Conservation (phyloP, 306 rosid species). For the Ceratonia siliqua region DNA sequence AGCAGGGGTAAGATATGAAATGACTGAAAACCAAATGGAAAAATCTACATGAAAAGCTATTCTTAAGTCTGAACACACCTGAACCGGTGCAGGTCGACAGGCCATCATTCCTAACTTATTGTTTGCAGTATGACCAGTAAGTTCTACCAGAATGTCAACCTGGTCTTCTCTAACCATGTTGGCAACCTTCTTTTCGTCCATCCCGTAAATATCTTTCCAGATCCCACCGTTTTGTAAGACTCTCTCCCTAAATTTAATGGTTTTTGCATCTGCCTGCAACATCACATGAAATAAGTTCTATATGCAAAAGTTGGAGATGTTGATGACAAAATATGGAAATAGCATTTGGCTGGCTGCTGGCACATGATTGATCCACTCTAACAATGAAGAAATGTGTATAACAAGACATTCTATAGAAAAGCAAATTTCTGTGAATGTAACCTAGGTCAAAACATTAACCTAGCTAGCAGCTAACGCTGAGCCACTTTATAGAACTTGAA, state of each 20-base stretch:
- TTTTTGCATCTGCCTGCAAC: slow-evolving; percentile 92
- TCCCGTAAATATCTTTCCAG: slow-evolving; percentile 93
- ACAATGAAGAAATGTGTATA: neutral
- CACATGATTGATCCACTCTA: neutral
- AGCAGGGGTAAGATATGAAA: neutral
- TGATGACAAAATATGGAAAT: slow-evolving; percentile 6
- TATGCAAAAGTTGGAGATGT: neutral
- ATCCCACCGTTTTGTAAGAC: slow-evolving; percentile 83
- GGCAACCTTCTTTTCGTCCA: slow-evolving; percentile 95
- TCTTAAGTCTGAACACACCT: slow-evolving; percentile 41
- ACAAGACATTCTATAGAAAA: neutral
- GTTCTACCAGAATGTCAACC: slow-evolving; percentile 93
- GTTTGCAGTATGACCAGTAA: slow-evolving; percentile 98
- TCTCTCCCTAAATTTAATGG: slow-evolving; percentile 82
- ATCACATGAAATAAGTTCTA: slow-evolving; percentile 33
- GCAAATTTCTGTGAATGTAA: neutral
- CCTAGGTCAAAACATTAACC: slow-evolving; percentile 1
- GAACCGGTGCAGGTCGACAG: slow-evolving; percentile 87
- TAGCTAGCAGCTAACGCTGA: neutral
- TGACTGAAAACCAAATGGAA: neutral
- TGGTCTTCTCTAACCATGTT: slow-evolving; percentile 86
- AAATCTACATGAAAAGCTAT: neutral
- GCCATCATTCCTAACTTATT: slow-evolving; percentile 98
- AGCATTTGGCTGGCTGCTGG: neutral
- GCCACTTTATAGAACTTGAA: neutral